Conservation (phyloP, 2,329 filamentous ascomycete species). For the Ophiostoma tasmaniense region DNA sequence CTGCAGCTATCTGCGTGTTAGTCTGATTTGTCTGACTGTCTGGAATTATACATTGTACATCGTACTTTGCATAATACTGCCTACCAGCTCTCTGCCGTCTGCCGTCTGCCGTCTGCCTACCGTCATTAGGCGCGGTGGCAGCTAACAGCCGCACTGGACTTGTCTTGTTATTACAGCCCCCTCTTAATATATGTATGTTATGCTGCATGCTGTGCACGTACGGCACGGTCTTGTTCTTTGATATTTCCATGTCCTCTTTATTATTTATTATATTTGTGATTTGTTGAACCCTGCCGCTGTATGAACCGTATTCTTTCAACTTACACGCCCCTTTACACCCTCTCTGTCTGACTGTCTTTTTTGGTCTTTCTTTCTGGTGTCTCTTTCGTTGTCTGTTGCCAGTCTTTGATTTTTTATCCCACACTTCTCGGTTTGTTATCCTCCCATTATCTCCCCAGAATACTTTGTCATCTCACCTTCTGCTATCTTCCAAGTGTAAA, state of each 20-base stretch:
- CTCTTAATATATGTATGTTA: neutral
- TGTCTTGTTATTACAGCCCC: neutral
- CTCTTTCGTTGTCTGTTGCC: neutral
- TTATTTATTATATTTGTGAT: neutral
- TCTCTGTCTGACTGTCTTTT: neutral
- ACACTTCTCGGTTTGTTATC: neutral
- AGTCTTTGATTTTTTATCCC: neutral
- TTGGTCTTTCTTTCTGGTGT: too few species aligned
- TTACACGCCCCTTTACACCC: neutral
- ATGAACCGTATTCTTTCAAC: neutral
- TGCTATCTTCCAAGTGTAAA: neutral
- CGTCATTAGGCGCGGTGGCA: neutral
- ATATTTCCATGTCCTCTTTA: neutral
- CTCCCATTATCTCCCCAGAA: too few species aligned
- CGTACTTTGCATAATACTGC: neutral
- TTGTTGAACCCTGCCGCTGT: neutral
- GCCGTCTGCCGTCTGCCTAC: neutral
- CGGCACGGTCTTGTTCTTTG: slow-evolving; percentile 6
- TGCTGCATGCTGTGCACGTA: slow-evolving; percentile 11
- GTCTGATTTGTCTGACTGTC: too few species aligned
- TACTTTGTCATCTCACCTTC: neutral
- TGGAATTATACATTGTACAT: too few species aligned
- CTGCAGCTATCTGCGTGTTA: neutral
- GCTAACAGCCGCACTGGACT: slow-evolving; percentile 13
- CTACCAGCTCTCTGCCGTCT: neutral